A percentile compares a stretch with the other conserved stretches of the same genome.
Evolutionary conservation across 1,139 yeast genomes (phyloP).

Genomic region (Pichia terricola): DNA sequence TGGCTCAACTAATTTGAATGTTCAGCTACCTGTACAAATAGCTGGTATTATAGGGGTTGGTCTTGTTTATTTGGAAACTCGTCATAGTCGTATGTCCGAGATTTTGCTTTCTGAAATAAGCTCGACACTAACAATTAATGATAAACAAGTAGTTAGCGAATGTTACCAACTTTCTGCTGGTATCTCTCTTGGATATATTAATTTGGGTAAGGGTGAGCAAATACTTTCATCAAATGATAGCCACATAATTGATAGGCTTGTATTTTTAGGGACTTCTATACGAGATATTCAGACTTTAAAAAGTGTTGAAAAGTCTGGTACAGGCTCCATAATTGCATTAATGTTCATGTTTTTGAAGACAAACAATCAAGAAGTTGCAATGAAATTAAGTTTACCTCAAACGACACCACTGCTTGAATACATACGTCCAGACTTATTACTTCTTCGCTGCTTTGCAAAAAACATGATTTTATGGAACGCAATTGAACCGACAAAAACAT

Average conservation of each 20-base stretch:
- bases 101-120: slow-evolving; percentile 60
- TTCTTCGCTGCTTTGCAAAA: slow-evolving; percentile 59
- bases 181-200: slow-evolving; percentile 77
- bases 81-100: slow-evolving; percentile 83
- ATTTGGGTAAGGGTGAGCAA: slow-evolving; percentile 67
- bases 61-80: slow-evolving; percentile 64
- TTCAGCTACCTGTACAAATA: slow-evolving; percentile 73
- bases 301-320: slow-evolving; percentile 63
- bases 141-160: slow-evolving; percentile 52
- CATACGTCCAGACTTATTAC: slow-evolving; percentile 68
- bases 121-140: slow-evolving; percentile 49
- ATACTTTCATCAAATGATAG: slow-evolving; percentile 58
- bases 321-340: slow-evolving; percentile 76
- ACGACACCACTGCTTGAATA: slow-evolving; percentile 58
- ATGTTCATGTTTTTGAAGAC: slow-evolving; percentile 68
- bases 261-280: slow-evolving; percentile 51
- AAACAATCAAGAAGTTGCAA: slow-evolving; percentile 50
- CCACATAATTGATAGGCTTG: slow-evolving; percentile 55
- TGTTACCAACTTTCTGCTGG: slow-evolving; percentile 88
- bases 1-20: slow-evolving; percentile 86
- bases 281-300: slow-evolving; percentile 61
- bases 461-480: slow-evolving; percentile 74
- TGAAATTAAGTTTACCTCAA: slow-evolving; percentile 53
- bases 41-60: slow-evolving; percentile 93
- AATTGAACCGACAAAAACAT: slow-evolving; percentile 41